Evolutionary conservation across 768 basidiomycete genomes (phyloP), one percentile per base, ranked within the genome.

Genomic region (Steccherinum ochraceum): DNA sequence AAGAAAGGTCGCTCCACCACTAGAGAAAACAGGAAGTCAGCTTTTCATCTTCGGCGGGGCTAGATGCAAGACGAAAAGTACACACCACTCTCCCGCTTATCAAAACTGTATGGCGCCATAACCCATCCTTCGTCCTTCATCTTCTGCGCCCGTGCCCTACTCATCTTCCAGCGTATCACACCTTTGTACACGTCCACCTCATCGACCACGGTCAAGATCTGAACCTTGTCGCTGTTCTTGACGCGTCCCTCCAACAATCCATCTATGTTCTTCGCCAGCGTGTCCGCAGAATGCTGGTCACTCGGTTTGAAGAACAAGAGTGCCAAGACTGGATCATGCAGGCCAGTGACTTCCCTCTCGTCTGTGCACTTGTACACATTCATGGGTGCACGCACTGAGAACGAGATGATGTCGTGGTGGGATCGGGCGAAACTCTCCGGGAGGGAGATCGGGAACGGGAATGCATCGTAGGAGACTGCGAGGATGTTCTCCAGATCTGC

Each of bases 281-380:
- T n/a, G 69, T 70, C 47, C 60, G 54, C 40, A 68, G 35, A 40
- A 58, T 64, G 50, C 68, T 68, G 18, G 61, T n/a, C n/a, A n/a
- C n/a, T n/a, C n/a, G n/a, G 19, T 20, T 40, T 45, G 43, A 47
- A 53, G 52, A 56, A 50, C 23, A 52, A 21, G 24, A 45, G 25
- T 35, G 30, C 41, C 13, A 48, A 41, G 7, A 40, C 51, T 3
- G 12, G 45, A 24, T 30, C 45, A 21, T n/a, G n/a, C n/a, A n/a
- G n/a, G n/a, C n/a, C n/a, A n/a, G 64, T 5, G 58, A 63, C 1
- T 64, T n/a, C n/a, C n/a, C n/a, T n/a, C n/a, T n/a, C n/a, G n/a
- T n/a, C 59, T 0, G 60, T 59, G 0, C 68, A 60, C 2, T 59
- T 52, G 4, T 58, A 47, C 12, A 54, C 49, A 1, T 53, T 46